These are phyloP conservation scores for Simplicillium aogashimaense DNA, from an alignment of 2,329 filamentous ascomycete species.

Conservation along the genomic window DNA sequence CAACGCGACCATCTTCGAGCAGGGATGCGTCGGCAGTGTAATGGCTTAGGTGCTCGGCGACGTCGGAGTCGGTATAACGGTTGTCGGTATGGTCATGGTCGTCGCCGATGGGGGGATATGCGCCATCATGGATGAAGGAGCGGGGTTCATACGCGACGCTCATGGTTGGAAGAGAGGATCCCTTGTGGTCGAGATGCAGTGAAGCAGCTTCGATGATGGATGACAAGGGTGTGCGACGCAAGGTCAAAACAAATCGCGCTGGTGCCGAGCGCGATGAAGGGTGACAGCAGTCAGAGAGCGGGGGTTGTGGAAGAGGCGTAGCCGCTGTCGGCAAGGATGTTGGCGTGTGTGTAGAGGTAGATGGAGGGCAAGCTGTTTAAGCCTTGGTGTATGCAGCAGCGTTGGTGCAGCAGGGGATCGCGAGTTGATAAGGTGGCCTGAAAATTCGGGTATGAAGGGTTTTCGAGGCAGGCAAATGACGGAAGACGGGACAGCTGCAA, in stretches of 20 bases:
- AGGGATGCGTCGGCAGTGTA: constrained; percentile 29
- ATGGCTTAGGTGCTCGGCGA: constrained; percentile 30
- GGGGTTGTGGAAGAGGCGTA: too few relatives aligned
- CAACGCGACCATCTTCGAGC: constrained; percentile 25
- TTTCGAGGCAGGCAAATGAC: too few relatives aligned
- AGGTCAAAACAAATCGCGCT: too few relatives aligned
- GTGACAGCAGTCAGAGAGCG: too few relatives aligned
- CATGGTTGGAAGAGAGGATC: constrained; percentile 22
- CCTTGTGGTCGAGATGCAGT: too few relatives aligned
- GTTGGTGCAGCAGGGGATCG: constrained; percentile 6
- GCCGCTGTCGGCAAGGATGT: too few relatives aligned
- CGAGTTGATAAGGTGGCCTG: constrained; percentile 15
- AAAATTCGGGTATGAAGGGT: constrained; percentile 23
- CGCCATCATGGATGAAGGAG: constrained; percentile 36
- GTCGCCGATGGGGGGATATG: constrained; percentile 36
- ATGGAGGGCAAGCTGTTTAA: not conserved
- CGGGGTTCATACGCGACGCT: constrained; percentile 42
- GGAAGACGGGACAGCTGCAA: too few relatives aligned
- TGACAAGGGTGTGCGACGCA: too few relatives aligned
- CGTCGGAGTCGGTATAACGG: constrained; percentile 32
- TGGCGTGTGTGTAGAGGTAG: not conserved
- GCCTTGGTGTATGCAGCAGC: constrained; percentile 5
- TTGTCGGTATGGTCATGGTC: constrained; percentile 29
- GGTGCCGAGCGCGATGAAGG: too few relatives aligned
- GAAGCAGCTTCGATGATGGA: too few relatives aligned